These are phyloP conservation scores for Solidago caesia DNA, from an alignment of 129 eudicot species.

Conservation along the genomic window DNA sequence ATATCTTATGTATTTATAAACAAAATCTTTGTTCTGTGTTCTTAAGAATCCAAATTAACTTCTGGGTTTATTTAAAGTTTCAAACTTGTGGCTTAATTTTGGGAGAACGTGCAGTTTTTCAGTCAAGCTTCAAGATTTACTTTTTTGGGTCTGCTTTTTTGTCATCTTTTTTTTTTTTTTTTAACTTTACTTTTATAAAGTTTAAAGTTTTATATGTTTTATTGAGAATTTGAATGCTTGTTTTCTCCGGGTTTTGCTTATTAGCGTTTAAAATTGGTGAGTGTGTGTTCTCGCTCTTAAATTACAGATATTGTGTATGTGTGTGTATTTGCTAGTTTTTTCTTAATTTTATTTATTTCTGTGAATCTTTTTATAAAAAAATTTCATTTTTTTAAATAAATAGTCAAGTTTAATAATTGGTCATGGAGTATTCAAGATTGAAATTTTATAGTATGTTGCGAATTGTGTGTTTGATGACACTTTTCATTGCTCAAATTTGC, in stretches of 20 bases:
- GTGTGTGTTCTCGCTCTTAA: slow-evolving; percentile 12
- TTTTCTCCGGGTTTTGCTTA: slow-evolving; percentile 10
- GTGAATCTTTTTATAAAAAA: background rate
- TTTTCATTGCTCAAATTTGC: slow-evolving; percentile 40
- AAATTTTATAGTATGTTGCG: slow-evolving; percentile 17
- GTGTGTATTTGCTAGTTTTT: slow-evolving; percentile 4
- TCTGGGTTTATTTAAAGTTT: slow-evolving; percentile 2
- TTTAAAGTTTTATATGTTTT: background rate
- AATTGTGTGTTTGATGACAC: slow-evolving; percentile 37
- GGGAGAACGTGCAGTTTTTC: slow-evolving; percentile 20
- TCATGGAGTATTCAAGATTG: slow-evolving; percentile 49
- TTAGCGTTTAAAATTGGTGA: background rate
- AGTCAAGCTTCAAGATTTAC: slow-evolving; percentile 27
- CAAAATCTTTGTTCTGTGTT: slow-evolving; percentile 16
- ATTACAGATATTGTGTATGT: slow-evolving; percentile 1
- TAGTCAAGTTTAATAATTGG: slow-evolving; percentile 1
- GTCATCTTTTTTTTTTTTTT: background rate
- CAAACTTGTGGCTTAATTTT: slow-evolving; percentile 24
- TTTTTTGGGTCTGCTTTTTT: slow-evolving; percentile 35
- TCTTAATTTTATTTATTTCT: slow-evolving; percentile 4
- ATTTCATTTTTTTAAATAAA: background rate
- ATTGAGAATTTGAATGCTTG: background rate
- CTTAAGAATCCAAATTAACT: slow-evolving; percentile 6
- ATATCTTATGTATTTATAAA: background rate
- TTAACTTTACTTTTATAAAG: slow-evolving; percentile 21